Evolutionary conservation across 2,329 filamentous ascomycete species (phyloP).

Genomic region (Cordyceps militaris): DNA sequence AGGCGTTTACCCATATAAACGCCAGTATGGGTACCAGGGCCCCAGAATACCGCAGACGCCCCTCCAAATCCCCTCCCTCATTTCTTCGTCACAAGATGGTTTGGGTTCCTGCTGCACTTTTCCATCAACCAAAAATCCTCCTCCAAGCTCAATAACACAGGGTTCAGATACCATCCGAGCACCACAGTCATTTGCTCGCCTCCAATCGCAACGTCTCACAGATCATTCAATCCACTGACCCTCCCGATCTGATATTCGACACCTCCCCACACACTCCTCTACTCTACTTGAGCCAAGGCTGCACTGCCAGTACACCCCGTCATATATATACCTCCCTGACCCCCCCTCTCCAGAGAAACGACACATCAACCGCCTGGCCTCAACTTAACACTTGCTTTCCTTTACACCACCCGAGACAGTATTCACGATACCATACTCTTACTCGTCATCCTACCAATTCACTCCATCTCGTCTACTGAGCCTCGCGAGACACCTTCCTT

Average conservation of each 20-base stretch:
- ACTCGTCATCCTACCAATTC: neutral
- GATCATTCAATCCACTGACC: slow-evolving; percentile 12
- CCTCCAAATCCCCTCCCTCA: slow-evolving; percentile 3
- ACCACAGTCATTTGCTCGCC: neutral
- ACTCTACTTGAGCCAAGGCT: neutral
- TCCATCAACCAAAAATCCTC: neutral
- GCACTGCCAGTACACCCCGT: neutral
- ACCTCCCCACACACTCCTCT: neutral
- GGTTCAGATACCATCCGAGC: neutral
- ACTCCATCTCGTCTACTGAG: neutral
- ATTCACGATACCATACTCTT: neutral
- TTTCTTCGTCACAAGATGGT: slow-evolving; percentile 9
- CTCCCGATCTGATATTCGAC: slow-evolving; percentile 8
- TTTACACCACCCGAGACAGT: neutral
- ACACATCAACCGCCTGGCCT: neutral
- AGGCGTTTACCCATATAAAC: slow-evolving; percentile 12
- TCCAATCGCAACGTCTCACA: neutral
- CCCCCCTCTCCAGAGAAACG: slow-evolving; percentile 16
- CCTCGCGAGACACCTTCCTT: neutral
- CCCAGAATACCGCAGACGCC: slow-evolving; percentile 8
- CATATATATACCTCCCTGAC: slow-evolving; percentile 16
- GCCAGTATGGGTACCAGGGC: slow-evolving; percentile 5
- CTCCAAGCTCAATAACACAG: neutral
- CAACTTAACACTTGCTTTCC: neutral
- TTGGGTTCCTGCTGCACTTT: slow-evolving; percentile 3